Evolutionary conservation across 495 filamentous ascomycete genomes (phyloP), one percentile per base, ranked within the genome.

Genomic region (Penicillium arizonense): DNA sequence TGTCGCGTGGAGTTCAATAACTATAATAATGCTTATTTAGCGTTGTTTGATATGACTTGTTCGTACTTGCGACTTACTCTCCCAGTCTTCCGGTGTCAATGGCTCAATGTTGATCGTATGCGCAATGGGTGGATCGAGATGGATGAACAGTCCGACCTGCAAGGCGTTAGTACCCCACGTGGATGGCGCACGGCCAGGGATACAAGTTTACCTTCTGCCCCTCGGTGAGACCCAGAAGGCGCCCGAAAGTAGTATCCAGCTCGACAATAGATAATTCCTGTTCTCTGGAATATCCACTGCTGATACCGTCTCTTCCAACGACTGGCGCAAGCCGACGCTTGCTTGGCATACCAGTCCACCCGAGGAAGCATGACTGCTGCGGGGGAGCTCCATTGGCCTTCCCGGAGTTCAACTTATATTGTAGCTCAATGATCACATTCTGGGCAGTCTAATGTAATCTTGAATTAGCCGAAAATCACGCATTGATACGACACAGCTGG

Each of bases 261-360:
- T 98, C 94, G 18, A 97, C 83, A 2, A 85, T 73, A 2, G 85
- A 69, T 9, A 87, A 69, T 56, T 94, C 89, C 62, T 89, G 87
- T 50, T 90, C 87, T 63, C 82, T 79, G 3, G 74, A 74, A 10
- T 79, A 77, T 30, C 83, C 70, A 40, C 79, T 78, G 61, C 68
- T 81, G 54, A 91, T 82, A 5, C 89, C 88, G 66, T 90, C 87
- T 52, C 85, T 81, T 38, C 83, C 77, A 14, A 91, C 83, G 12
- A 91, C 78, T 3, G 89, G 81, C 26, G 84, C 83, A 56, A 87
- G 73, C 67, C 84, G 88, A 56, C 87, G 78, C 78, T 90, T 91
- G 78, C 91, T 96, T 56, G 88, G 85, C 89, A 97, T 94, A 53
- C 94, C 94, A 14, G 94, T 96, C 95, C 95, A 98, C 60, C 94